Percentiles rank a stretch among this genome's conserved stretches.
Conservation (phyloP, 352 stramenopile genomes). For the Pythium sukuiense region DNA sequence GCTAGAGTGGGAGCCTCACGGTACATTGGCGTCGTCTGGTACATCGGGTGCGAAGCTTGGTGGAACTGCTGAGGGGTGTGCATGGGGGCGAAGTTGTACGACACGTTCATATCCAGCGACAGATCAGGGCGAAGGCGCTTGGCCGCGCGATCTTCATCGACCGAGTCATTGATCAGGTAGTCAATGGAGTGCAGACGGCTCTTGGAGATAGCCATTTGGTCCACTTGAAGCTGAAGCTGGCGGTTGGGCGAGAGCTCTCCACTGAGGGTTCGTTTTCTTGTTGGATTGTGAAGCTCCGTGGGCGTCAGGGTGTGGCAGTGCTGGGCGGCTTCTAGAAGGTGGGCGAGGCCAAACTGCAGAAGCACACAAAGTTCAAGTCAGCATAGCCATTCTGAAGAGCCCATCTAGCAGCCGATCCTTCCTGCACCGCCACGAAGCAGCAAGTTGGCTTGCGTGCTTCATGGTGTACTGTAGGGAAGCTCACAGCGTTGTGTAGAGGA, state of each 20-base stretch:
- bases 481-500: background rate
- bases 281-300: constrained; percentile 11
- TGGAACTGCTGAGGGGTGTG: constrained; percentile 3
- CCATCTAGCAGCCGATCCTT: constrained; percentile 1
- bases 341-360: constrained; percentile 51
- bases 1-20: constrained; percentile 10
- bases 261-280: background rate
- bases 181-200: constrained; percentile 32
- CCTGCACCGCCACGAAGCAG: background rate
- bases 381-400: constrained; percentile 16
- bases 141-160: constrained; percentile 9
- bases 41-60: constrained; percentile 9
- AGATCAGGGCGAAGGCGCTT: constrained; percentile 25
- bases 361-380: constrained; percentile 19
- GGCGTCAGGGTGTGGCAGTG: constrained; percentile 30
- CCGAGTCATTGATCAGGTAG: constrained; percentile 24
- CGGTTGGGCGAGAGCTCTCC: background rate
- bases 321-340: constrained; percentile 62
- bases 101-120: constrained; percentile 13
- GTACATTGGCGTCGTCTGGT: constrained; percentile 15
- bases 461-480: background rate
- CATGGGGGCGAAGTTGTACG: constrained; percentile 1
- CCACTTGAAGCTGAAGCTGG: constrained; percentile 1
- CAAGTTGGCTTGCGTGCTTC: background rate
- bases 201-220: constrained; percentile 14